Evolutionary conservation across 2,329 filamentous ascomycete species (phyloP), one percentile per base, ranked within the genome.

Genomic region (Ophiostoma ulmi): DNA sequence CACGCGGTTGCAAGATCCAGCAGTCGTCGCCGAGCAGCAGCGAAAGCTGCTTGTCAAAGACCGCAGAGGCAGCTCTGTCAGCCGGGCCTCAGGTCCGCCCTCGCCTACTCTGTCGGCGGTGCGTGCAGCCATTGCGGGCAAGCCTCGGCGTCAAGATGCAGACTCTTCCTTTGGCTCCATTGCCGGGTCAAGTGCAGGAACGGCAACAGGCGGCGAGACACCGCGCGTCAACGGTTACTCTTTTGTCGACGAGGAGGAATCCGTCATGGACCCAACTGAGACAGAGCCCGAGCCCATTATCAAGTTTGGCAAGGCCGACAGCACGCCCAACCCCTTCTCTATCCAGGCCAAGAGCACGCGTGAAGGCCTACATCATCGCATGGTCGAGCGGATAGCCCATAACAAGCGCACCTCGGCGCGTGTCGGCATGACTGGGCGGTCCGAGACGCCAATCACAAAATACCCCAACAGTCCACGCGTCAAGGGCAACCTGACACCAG

Each of bases 201-300:
- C 73, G 38, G 52, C 71, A 1, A 35, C 39, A 20, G 91, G 90
- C 20, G 86, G 85, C 71, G 93, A 96, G 79, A 98, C 94, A 0
- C 95, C 94, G 0, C 86, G 92, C 1, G 92, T 98, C 0, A 97
- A 96, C 73, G 95, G 95, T 1, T 99, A 97, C 78, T 87, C 93
- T 0, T 98, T 97, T 79, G 94, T 99, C 48, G 93, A 97, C 75
- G 93, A 96, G 71, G 91, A 91, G 1, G 76, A 83, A 35, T 22
- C 38, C 69, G 83, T 83, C 7, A 22, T 20, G 8, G 64, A 55
- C 38, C n/a, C 58, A 4, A 84, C 86, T 39, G 5, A 76, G 83
- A 75, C 79, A 10, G 81, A 82, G 11, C 13, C 70, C 20, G 52
- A 66, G 11, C 80, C 82, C n/a, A 73, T 81, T 73, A 83, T 90